Evolutionary conservation across 441 rosid genomes (phyloP).

Genomic region (Raphanus hybrid): DNA sequence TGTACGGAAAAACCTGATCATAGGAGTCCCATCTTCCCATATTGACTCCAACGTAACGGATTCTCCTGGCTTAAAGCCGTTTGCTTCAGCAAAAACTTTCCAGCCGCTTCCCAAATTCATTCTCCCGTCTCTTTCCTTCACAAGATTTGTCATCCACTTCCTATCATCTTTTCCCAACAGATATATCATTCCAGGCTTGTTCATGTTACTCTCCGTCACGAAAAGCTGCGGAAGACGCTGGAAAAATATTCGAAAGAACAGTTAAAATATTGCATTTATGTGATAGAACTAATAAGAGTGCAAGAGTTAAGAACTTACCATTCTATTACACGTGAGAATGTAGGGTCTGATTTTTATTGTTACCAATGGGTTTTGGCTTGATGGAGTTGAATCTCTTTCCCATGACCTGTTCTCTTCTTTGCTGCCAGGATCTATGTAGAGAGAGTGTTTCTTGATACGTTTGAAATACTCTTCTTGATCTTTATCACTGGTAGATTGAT

Average conservation of each 20-base stretch:
- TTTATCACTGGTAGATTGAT: conserved; percentile 10
- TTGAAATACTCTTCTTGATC: conserved; percentile 7
- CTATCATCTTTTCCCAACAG: not conserved
- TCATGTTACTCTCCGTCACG: not conserved
- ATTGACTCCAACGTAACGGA: not conserved
- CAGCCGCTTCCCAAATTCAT: conserved; percentile 5
- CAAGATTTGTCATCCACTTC: not conserved
- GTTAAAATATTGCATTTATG: not conserved
- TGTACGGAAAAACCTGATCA: conserved; percentile 1
- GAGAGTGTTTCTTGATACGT: not conserved
- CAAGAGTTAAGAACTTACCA: not conserved
- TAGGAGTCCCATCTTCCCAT: conserved; percentile 10
- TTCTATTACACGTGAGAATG: not conserved
- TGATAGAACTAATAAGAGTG: not conserved
- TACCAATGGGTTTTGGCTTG: not conserved
- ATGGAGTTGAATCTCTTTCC: not conserved
- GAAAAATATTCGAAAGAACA: not conserved
- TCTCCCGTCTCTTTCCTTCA: not conserved
- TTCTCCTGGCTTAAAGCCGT: not conserved
- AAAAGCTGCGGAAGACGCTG: not conserved
- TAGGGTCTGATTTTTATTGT: not conserved
- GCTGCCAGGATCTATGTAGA: not conserved
- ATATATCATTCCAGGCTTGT: not conserved
- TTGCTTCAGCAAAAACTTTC: conserved; percentile 19
- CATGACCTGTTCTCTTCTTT: not conserved